Percentiles rank a stretch among this genome's conserved stretches.
These are phyloP conservation scores for Blastobotrys parvus DNA, from an alignment of 805 yeast species.

Conservation along the genomic window DNA sequence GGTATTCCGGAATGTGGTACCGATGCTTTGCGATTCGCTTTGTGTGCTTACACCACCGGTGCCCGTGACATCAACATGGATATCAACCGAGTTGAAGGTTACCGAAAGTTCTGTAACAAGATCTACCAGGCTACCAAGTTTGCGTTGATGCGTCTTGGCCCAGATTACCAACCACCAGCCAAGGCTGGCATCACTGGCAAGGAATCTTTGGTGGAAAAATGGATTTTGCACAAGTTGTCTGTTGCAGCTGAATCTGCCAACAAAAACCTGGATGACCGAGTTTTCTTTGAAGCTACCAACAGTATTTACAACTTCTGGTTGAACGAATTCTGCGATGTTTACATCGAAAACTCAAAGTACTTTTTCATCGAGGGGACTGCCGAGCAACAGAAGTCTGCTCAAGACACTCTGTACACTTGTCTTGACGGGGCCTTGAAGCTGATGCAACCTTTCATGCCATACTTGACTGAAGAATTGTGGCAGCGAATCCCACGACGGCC, in stretches of 20 bases:
- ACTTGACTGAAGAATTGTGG: conserved; percentile 96
- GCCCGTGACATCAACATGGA: conserved; percentile 97
- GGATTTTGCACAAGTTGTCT: conserved; percentile 87
- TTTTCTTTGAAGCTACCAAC: conserved; percentile 80
- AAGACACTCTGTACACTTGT: conserved; percentile 88
- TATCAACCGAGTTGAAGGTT: conserved; percentile 94
- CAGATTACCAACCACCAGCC: conserved; percentile 76
- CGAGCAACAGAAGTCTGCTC: conserved; percentile 79
- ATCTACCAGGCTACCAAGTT: conserved; percentile 98
- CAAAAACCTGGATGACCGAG: conserved; percentile 68
- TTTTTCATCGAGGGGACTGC: conserved; percentile 86
- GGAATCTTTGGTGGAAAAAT: conserved; percentile 87
- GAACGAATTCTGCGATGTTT: conserved; percentile 90
- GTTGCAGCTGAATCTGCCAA: conserved; percentile 57
- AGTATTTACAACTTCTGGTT: conserved; percentile 92
- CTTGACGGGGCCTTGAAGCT: conserved; percentile 83
- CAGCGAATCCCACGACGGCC: conserved; percentile 91
- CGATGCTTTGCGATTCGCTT: conserved; percentile 95
- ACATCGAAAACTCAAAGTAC: conserved; percentile 93
- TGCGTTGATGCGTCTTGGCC: conserved; percentile 87
- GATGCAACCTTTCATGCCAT: conserved; percentile 99
- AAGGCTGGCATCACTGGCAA: conserved; percentile 56
- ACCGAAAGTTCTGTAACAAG: conserved; percentile 99
- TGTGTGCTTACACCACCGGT: conserved; percentile 97
- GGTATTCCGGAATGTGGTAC: conserved; percentile 99